A percentile compares a stretch with the other conserved stretches of the same genome.
phyloP scores from a whole-genome alignment of 805 yeast species.

The Myxozyma neglecta region DNA sequence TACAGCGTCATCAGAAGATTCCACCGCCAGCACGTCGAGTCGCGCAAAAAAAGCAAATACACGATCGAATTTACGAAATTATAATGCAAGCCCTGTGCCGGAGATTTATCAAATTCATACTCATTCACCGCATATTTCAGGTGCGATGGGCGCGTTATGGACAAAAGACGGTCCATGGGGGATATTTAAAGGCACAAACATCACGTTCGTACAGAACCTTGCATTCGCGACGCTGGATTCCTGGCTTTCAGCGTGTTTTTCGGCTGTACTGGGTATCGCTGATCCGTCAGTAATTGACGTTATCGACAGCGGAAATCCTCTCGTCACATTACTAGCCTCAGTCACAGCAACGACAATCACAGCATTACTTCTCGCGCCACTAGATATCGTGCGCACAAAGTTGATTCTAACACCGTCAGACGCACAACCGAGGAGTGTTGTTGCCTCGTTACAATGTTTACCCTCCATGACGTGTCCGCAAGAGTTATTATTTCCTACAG shows the following conservation, averaged over 20 bases:
- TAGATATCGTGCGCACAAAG: slow-evolving; percentile 77
- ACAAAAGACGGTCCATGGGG: slow-evolving; percentile 62
- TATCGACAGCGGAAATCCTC: slow-evolving; percentile 75
- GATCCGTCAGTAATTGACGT: slow-evolving; percentile 86
- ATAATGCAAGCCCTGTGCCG: slow-evolving; percentile 11
- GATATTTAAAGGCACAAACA: slow-evolving; percentile 61
- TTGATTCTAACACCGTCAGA: slow-evolving; percentile 69
- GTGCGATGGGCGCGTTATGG: slow-evolving; percentile 52
- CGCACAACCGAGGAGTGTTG: slow-evolving; percentile 58
- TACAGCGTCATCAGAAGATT: slow-evolving; percentile 3
- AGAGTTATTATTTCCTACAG: slow-evolving; percentile 64
- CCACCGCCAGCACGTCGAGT: background rate
- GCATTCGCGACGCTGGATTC: slow-evolving; percentile 76
- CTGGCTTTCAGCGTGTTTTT: slow-evolving; percentile 85
- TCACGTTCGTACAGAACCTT: slow-evolving; percentile 76
- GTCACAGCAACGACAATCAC: slow-evolving; percentile 72
- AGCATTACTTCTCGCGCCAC: slow-evolving; percentile 70
- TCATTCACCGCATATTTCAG: slow-evolving; percentile 39
- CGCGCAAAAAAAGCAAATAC: background rate
- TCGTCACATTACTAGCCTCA: slow-evolving; percentile 63
- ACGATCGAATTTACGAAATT: background rate
- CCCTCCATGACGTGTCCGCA: slow-evolving; percentile 56
- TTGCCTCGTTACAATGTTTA: slow-evolving; percentile 60
- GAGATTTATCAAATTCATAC: slow-evolving; percentile 26
- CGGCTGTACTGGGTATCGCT: slow-evolving; percentile 78